Evolutionary conservation across 1,284 basidiomycete genomes (phyloP), one percentile per base, ranked within the genome.

Genomic region (Moesziomyces sp.): DNA sequence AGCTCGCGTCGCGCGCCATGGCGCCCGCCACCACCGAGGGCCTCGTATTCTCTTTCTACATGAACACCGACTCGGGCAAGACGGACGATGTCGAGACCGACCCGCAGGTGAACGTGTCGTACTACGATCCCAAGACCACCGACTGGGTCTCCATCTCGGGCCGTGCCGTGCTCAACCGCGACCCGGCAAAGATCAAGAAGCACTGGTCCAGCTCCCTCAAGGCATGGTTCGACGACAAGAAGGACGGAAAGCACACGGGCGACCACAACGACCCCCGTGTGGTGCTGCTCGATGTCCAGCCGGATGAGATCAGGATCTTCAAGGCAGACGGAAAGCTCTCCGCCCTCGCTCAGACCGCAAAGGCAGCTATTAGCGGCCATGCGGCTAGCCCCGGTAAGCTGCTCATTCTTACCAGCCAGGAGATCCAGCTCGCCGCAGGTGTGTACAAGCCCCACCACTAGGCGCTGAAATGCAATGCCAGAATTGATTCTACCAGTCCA

Each of bases 61-160:
- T 70, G 65, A 80, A 80, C 73, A 64, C 59, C 54, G 77, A 80
- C 19, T 74, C 70, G 5, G 78, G 78, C 63, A 80, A 80, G 75
- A 69, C 70, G 11, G 72, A 78, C 63, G 75, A 80, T 40, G 45
- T 80, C 43, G 69, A 80, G 52, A 50, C 52, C 21, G 63, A 74
- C 38, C 65, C 74, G 9, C 60, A 80, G 43, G 77, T 80, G 47
- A 80, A 80, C 64, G 58, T 80, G 23, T 54, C 69, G 18, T 94
- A 92, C 85, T 89, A 89, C 77, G 90, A 94, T 78, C 87, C 88
- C 30, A 86, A 87, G 30, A 88, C 89, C 10, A 93, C 92, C 8
- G 89, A 89, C 77, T 97, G 94, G 94, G 92, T 90, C 0, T 93
- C 91, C 81, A 91, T 91, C 75, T 88, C 91, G 21, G 93, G 93